Percentiles rank a stretch among this genome's conserved stretches.
phyloP scores from a whole-genome alignment of 2,329 filamentous ascomycete genomes.

The Tricladium varicosporioides region DNA sequence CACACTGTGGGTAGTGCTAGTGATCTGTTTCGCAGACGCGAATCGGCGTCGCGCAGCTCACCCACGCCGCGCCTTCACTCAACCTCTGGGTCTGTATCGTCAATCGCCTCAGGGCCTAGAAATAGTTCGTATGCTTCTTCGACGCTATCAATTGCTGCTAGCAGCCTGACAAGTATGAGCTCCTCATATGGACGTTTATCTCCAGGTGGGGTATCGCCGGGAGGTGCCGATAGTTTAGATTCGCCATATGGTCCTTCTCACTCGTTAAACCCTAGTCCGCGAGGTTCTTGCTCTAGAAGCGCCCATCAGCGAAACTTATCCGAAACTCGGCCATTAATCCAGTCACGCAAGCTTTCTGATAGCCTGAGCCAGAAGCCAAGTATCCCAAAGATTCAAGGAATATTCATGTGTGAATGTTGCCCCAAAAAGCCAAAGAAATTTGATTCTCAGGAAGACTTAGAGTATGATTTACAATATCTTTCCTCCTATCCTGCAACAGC shows the following conservation, averaged over 20 bases:
- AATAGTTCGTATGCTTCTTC: slow-evolving; percentile 62
- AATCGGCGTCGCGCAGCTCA: slow-evolving; percentile 53
- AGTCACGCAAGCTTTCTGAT: slow-evolving; percentile 47
- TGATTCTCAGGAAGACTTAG: slow-evolving; percentile 77
- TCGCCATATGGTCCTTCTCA: slow-evolving; percentile 51
- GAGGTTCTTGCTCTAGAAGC: slow-evolving; percentile 34
- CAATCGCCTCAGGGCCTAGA: slow-evolving; percentile 60
- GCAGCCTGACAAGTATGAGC: slow-evolving; percentile 63
- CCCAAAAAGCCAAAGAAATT: slow-evolving; percentile 98
- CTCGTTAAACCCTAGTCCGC: slow-evolving; percentile 38
- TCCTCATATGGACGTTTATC: slow-evolving; percentile 62
- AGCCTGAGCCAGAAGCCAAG: slow-evolving; percentile 40
- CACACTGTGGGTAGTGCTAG: slow-evolving; percentile 34
- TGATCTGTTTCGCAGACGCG: slow-evolving; percentile 34
- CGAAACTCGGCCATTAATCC: slow-evolving; percentile 39
- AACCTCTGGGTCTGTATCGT: slow-evolving; percentile 61
- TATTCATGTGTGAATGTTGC: slow-evolving; percentile 87
- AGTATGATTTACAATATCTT: slow-evolving; percentile 54
- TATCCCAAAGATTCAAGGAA: slow-evolving; percentile 51
- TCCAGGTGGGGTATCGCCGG: slow-evolving; percentile 54
- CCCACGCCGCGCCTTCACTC: slow-evolving; percentile 54
- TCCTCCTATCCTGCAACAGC: neutral
- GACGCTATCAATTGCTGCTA: slow-evolving; percentile 55
- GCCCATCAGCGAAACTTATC: slow-evolving; percentile 36
- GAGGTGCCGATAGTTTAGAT: slow-evolving; percentile 39